phyloP scores from a whole-genome alignment of 2,329 filamentous ascomycete species.

The Didymellaceae sp. region DNA sequence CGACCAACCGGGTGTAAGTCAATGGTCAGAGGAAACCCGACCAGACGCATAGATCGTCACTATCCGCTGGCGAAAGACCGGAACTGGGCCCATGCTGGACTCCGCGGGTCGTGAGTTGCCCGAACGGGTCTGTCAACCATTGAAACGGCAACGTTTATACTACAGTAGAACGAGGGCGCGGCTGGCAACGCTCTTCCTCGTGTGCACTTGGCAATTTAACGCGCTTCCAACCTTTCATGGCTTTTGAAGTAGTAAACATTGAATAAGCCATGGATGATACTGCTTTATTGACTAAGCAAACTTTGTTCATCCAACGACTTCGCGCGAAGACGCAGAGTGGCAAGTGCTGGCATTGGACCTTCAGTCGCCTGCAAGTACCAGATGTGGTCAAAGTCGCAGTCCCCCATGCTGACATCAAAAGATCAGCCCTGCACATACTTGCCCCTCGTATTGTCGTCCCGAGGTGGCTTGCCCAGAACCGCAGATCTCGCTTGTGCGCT shows the following conservation, averaged over 20 bases:
- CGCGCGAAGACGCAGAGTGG: not conserved
- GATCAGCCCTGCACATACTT: not conserved
- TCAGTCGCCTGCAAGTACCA: not conserved
- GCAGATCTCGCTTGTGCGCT: constrained; percentile 11
- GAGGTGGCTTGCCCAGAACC: constrained; percentile 10
- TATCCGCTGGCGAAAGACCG: too few relatives aligned
- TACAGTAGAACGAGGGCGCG: too few relatives aligned
- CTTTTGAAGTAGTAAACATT: too few relatives aligned
- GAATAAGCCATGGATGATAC: too few relatives aligned
- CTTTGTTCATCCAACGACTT: too few relatives aligned
- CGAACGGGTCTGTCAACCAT: not conserved
- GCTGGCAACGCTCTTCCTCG: too few relatives aligned
- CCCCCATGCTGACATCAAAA: not conserved
- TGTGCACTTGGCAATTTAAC: too few relatives aligned
- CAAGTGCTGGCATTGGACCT: not conserved
- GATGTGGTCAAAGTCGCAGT: not conserved
- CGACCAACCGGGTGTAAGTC: not conserved
- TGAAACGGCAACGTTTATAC: too few relatives aligned
- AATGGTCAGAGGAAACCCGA: not conserved
- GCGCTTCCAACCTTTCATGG: too few relatives aligned
- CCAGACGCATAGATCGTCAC: too few relatives aligned
- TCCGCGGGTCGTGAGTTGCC: too few relatives aligned
- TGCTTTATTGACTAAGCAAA: too few relatives aligned
- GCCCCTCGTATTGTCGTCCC: not conserved
- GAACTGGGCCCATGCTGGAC: not conserved